Base-by-base conservation (phyloP, 2,329 filamentous ascomycete species). In the Lasiodiplodia sp. region DNA sequence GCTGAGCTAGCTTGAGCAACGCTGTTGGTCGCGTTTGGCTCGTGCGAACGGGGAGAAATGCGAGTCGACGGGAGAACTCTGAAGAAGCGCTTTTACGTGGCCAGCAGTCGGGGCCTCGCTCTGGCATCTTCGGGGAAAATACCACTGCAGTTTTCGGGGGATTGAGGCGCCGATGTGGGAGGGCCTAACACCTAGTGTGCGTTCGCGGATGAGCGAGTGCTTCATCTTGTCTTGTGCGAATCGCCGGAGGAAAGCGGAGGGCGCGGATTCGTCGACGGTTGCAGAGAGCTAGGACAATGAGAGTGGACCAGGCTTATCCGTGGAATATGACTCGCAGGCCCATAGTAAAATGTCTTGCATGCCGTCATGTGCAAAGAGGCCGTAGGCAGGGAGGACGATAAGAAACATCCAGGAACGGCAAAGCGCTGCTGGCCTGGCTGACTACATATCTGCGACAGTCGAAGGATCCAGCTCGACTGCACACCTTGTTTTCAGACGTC, bases 401-500 rank as follows among this genome's bases (percentile, higher is more conserved):
- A 64, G 60, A 18, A 31, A 21, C 31, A 6, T 23, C 60, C 47
- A 64, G 60, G 51, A 52, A 23, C 10, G 60, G 60, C 47, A 52
- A 52, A 49, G 60, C 60, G 60, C 47, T 10, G 31, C n/a, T 37
- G 60, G 44, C 28, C 5, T n/a, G 23, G 47, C 10, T 8, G 28
- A 51, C 28, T 64, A 64, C 60, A 52, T 64, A 64, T 64, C 60
- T 64, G 60, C 60, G 60, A 64, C 60, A 52, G n/a, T 23, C 60
- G 60, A 31, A 23, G 12, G 18, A 4, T 23, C 14, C 60, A 52
- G 23, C 47, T 52, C 31, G 11, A 25, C 47, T 28, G 37, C 47
- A n/a, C 44, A 38, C 10, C 47, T 37, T 47, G 44, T 18, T 18
- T 21, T 11, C 44, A 10, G n/a, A 18, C 44, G 18, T 47, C 44